Conservation (phyloP, 1,139 yeast genomes). For the Diutina catenulata region DNA sequence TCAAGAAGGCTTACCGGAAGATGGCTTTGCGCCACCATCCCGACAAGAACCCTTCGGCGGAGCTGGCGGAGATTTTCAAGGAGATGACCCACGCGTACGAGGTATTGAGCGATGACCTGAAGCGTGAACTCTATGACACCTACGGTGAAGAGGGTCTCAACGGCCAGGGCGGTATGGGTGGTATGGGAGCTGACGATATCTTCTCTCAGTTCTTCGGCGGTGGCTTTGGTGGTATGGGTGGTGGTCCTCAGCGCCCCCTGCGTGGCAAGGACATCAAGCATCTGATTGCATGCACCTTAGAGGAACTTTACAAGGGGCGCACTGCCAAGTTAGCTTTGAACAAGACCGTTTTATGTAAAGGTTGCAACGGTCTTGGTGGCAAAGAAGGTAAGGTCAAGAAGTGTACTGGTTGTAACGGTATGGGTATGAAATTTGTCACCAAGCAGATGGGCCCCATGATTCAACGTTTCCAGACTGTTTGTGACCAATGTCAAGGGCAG, state of each 20-base stretch:
- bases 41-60: conserved; percentile 66
- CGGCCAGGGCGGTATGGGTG: conserved; percentile 67
- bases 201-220: conserved; percentile 92
- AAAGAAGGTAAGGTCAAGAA: conserved; percentile 82
- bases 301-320: conserved; percentile 92
- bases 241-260: conserved; percentile 43
- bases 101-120: conserved; percentile 72
- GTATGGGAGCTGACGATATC: conserved; percentile 74
- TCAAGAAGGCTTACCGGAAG: conserved; percentile 91
- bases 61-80: conserved; percentile 70
- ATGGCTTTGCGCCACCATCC: conserved; percentile 93
- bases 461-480: conserved; percentile 91
- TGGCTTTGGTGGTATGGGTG: conserved; percentile 41
- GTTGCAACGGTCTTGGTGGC: conserved; percentile 95
- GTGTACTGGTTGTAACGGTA: conserved; percentile 80
- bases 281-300: conserved; percentile 73
- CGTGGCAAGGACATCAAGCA: conserved; percentile 88
- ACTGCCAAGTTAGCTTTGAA: conserved; percentile 88
- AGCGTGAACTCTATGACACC: conserved; percentile 80
- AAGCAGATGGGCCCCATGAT: conserved; percentile 99
- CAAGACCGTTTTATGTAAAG: conserved; percentile 78
- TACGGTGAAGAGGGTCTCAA: conserved; percentile 88
- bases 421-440: conserved; percentile 84
- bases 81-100: conserved; percentile 89
- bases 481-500: conserved; percentile 87